A percentile compares a stretch with the other conserved stretches of the same genome.
phyloP scores from a whole-genome alignment of 2,329 filamentous ascomycete species.

The Ceratocystis variospora region DNA sequence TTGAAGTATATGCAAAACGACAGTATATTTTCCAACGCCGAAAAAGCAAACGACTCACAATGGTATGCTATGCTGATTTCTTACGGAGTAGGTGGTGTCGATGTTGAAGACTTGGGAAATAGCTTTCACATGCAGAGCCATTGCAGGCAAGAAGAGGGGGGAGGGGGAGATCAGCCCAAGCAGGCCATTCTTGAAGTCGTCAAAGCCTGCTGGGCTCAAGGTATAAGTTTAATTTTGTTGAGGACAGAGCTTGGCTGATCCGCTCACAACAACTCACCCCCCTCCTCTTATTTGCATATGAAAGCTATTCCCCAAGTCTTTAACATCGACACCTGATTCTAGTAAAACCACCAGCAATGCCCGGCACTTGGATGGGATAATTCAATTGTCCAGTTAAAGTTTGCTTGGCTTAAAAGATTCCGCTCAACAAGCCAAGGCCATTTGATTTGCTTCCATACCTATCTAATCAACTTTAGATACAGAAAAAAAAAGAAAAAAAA shows the following conservation, averaged over 20 bases:
- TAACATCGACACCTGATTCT: not conserved
- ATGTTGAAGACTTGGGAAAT: not conserved
- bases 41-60: no score
- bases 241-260: not conserved
- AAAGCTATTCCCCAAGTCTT: not conserved
- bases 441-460: no score
- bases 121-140: not conserved
- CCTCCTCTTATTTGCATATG: not conserved
- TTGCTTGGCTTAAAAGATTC: no score
- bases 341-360: not conserved
- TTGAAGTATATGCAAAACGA: not conserved
- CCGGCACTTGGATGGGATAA: no score
- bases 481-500: no score
- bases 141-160: not conserved
- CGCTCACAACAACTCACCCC: not conserved
- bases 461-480: no score
- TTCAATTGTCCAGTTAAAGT: no score
- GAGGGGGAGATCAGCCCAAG: not conserved
- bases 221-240: constrained; percentile 7
- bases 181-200: not conserved
- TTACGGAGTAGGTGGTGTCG: no score
- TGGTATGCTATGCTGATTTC: no score
- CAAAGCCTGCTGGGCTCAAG: not conserved
- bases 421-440: no score
- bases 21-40: not conserved